Evolutionary conservation across 306 rosid species (phyloP), one percentile per base, ranked within the genome.

Genomic region (Prosopis cineraria): DNA sequence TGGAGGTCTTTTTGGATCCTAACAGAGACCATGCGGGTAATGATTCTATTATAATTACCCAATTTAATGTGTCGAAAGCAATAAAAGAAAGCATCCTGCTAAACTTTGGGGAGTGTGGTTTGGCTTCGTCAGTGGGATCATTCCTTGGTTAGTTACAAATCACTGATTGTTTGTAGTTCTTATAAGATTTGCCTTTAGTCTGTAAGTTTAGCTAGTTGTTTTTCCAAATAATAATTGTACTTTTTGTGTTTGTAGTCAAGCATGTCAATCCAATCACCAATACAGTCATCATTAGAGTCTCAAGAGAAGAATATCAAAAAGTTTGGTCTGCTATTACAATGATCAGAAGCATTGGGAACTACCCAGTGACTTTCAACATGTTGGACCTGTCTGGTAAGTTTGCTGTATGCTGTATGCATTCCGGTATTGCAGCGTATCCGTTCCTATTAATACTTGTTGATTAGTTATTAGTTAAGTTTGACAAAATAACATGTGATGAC

Each of bases 41-140:
- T 33, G 89, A 88, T 79, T 85, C 92, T 60, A 77, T 92, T 73
- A 92, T 90, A 71, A 50, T 94, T 77, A 92, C 97, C 31, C 85
- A 82, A 55, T 85, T 81, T 72, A 92, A 95, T 81, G 81, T 95
- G 40, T 77, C 87, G 0, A 92, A 91, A 71, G 93, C 91, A 33
- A 84, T 92, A 66, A 90, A 78, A 83, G 95, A 92, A 12, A 91
- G 89, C 86, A 84, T 89, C 72, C 89, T 90, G 56, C 79, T 87
- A 25, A 92, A 92, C 81, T 92, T 92, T 73, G 97, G 97, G 52
- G 95, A 90, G 88, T 90, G 98, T 78, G 98, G 97, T 83, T 84
- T 92, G 80, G 95, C 93, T 80, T 85, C 90, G 2, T 83, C 93
- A 3, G 72, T 88, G 24, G 96, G 92, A 79, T 89, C 97, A 16